A percentile compares a stretch with the other conserved stretches of the same genome.
Conservation (phyloP, 257 asterid species). For the Petunia axillaris region DNA sequence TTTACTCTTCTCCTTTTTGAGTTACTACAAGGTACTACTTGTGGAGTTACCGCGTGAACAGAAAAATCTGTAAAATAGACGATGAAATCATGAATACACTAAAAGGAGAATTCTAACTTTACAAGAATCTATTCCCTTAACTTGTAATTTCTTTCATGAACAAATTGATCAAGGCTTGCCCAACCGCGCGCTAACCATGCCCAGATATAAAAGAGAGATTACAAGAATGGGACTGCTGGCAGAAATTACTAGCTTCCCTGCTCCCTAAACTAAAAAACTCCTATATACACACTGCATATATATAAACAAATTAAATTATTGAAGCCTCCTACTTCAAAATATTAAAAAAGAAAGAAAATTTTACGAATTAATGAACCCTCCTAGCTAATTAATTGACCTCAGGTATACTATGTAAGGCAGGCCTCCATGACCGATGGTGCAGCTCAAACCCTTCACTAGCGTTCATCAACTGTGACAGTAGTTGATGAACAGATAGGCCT, state of each 20-base stretch:
- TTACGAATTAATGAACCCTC: background rate
- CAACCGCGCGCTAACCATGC: background rate
- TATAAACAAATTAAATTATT: background rate
- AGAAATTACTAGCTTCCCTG: background rate
- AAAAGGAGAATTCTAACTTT: background rate
- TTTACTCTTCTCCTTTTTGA: no score
- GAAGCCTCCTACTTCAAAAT: background rate
- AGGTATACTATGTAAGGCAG: slow-evolving; percentile 63
- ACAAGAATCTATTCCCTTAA: background rate
- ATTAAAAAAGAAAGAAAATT: background rate
- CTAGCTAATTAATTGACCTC: slow-evolving; percentile 25
- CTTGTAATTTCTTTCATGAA: background rate
- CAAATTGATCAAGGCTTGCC: background rate
- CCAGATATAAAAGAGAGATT: no score
- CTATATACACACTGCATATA: background rate
- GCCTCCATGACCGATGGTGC: slow-evolving; percentile 43
- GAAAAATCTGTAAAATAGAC: background rate
- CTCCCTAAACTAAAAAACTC: background rate
- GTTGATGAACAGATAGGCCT: slow-evolving; percentile 46
- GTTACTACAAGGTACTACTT: no score
- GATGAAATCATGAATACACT: background rate
- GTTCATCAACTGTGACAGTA: slow-evolving; percentile 40
- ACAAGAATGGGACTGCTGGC: no score
- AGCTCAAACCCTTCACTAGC: slow-evolving; percentile 33
- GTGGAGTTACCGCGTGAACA: no score